Evolutionary conservation across 1,284 basidiomycete genomes (phyloP), one percentile per base, ranked within the genome.

Genomic region (Ceratobasidium sp.): DNA sequence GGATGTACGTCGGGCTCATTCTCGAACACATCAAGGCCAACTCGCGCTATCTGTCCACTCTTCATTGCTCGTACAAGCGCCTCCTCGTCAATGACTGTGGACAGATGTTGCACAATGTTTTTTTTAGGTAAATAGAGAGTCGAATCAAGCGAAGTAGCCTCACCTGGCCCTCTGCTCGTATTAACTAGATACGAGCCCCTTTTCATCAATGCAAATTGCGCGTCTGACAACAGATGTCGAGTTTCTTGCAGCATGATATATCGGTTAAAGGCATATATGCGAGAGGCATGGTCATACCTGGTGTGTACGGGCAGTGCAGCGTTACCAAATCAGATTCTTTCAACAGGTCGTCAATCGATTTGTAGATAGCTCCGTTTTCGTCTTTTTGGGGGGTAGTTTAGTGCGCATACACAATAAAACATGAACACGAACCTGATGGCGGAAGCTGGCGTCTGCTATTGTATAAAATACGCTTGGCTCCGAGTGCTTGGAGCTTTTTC

Each of bases 121-220:
- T n/a, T n/a, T 59, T 45, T 14, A 39, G 14, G 26, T 12, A 30
- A 10, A 60, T 46, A 61, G 4, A 9, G 5, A 50, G 18, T 12
- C 10, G 39, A n/a, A 46, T 46, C 10, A 30, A 39, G 18, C 16
- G 9, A 43, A 39, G 52, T 26, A 32, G n/a, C 36, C 75, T 8
- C 43, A 76, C 77, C 77, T 70, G 74, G 39, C 18, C 76, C 75
- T 28, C 80, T 69, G 21, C 78, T 77, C n/a, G 79, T 80, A 74
- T 80, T 80, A 72, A 80, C 77, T 50, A 80, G 77, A 61, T 78
- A 78, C 18, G 79, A 79, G 2, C 79, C 79, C 32, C 77, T 76
- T 61, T 78, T 77, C 80, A 80, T 80, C 73, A 76, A 77, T 0
- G 76, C 75, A 67, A 80, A 79, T 39, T 77, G 75, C 26, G 76